Base-by-base conservation (phyloP, 768 basidiomycete genomes). In the Russula virescens region DNA sequence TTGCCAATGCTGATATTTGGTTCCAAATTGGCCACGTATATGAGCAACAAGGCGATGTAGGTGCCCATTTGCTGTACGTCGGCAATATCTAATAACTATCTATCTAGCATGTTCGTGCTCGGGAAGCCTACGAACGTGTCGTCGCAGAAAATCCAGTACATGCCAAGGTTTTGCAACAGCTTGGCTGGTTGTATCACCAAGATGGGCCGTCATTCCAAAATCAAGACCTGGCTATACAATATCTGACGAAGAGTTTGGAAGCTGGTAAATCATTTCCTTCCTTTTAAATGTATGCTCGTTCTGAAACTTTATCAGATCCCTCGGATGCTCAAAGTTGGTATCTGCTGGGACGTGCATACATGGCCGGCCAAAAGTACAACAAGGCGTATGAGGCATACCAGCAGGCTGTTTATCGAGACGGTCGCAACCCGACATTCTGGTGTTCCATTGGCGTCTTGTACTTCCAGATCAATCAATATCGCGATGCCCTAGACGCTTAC, bases 351-450 rank as follows among this genome's bases (percentile, higher is more conserved):
- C 91, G 97, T 66, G 96, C 96, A 1, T 98, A 94, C 75, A 98
- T 98, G 94, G 92, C 94, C 18, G 94, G 92, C 19, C 92, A 92
- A 74, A 96, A 98, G 73, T 98, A 98, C 78, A 98, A 97, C 81
- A 98, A 98, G 73, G 97, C 97, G 19, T 98, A 99, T 76, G 96
- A 99, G 74, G 95, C 95, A 0, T 98, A 98, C 73, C 97, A 99
- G 70, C 97, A 99, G 74, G 96, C 97, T 21, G 94, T 99, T 19
- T 98, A 98, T 75, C 91, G 96, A 57, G 97, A 99, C 70, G 97
- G 96, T 23, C 91, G 94, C 62, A 99, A 98, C 73, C 97, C 97
- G 0, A 98, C 97, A 0, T 99, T 98, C 76, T 98, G 97, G 97
- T 98, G 96, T 73, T 96, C 94, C 25, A 99, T 99, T 70, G 97